Percentiles rank a stretch among this genome's conserved stretches.
Conservation (phyloP, 2,329 filamentous ascomycete genomes). For the Elsinoe perseae region DNA sequence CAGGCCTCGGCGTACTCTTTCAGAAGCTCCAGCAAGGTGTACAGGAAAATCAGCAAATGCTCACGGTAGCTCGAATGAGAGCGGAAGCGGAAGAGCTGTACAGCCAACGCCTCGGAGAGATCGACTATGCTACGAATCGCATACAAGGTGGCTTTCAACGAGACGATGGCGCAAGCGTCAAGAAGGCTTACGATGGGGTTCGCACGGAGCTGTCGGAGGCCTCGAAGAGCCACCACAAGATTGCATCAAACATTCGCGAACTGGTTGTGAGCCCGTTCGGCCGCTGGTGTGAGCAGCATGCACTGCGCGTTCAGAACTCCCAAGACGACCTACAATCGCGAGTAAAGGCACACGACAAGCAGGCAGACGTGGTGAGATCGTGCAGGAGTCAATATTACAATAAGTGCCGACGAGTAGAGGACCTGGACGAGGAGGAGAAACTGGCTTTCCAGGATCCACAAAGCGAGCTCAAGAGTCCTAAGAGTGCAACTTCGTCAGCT, state of each 20-base stretch:
- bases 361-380: slow-evolving; percentile 85
- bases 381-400: slow-evolving; percentile 96
- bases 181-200: slow-evolving; percentile 94
- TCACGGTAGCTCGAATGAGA: slow-evolving; percentile 86
- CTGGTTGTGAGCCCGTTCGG: slow-evolving; percentile 90
- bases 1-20: slow-evolving; percentile 82
- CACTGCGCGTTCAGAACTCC: slow-evolving; percentile 80
- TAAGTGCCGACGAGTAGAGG: slow-evolving; percentile 92
- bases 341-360: slow-evolving; percentile 88
- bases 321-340: slow-evolving; percentile 87
- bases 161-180: slow-evolving; percentile 91
- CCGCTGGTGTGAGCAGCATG: slow-evolving; percentile 93
- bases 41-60: slow-evolving; percentile 86
- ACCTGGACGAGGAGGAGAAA: slow-evolving; percentile 97
- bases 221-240: slow-evolving; percentile 83
- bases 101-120: slow-evolving; percentile 70
- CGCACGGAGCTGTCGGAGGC: slow-evolving; percentile 89
- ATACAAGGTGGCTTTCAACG: slow-evolving; percentile 74
- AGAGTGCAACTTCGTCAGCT: slow-evolving; percentile 46
- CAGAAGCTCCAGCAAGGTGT: slow-evolving; percentile 94
- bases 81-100: slow-evolving; percentile 93
- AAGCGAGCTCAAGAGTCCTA: slow-evolving; percentile 43
- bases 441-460: slow-evolving; percentile 86
- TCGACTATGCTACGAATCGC: slow-evolving; percentile 73
- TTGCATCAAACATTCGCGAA: slow-evolving; percentile 91